Percentiles rank a stretch among this genome's conserved stretches.
Evolutionary conservation across 768 basidiomycete genomes (phyloP).

Genomic region (Phallus indusiatus): DNA sequence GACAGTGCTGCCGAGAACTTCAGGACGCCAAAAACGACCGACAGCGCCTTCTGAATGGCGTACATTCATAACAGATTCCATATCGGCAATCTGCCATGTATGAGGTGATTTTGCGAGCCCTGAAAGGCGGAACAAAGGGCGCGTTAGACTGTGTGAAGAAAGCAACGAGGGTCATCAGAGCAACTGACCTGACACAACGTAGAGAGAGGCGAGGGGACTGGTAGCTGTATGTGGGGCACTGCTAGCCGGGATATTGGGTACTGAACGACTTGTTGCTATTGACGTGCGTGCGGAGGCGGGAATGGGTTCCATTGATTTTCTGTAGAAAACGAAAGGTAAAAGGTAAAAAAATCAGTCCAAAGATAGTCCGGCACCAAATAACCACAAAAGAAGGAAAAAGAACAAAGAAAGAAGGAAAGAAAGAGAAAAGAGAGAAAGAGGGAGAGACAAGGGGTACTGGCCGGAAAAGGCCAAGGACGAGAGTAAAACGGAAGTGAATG

Average conservation of each 20-base stretch:
- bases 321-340: conserved; percentile 11
- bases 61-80: conserved; percentile 70
- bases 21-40: conserved; percentile 83
- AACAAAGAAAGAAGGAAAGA: neutral
- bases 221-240: conserved; percentile 58
- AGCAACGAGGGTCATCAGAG: too few relatives aligned
- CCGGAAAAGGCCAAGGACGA: too few relatives aligned
- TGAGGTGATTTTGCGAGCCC: conserved; percentile 84
- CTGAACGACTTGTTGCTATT: conserved; percentile 67
- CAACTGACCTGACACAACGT: conserved; percentile 52
- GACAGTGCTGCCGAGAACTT: conserved; percentile 82
- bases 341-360: neutral
- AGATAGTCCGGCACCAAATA: neutral
- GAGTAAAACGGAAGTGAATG: neutral
- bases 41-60: conserved; percentile 82
- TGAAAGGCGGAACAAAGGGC: neutral
- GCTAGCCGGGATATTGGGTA: conserved; percentile 40
- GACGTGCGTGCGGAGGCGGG: conserved; percentile 69
- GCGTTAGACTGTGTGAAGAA: neutral
- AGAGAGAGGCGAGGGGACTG: conserved; percentile 71
- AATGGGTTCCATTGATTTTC: conserved; percentile 77
- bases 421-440: neutral
- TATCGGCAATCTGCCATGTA: conserved; percentile 84
- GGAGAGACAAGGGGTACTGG: neutral
- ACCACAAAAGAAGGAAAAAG: neutral